Base-by-base conservation (phyloP, 495 filamentous ascomycete species). In the Lineolata rhizophorae region DNA sequence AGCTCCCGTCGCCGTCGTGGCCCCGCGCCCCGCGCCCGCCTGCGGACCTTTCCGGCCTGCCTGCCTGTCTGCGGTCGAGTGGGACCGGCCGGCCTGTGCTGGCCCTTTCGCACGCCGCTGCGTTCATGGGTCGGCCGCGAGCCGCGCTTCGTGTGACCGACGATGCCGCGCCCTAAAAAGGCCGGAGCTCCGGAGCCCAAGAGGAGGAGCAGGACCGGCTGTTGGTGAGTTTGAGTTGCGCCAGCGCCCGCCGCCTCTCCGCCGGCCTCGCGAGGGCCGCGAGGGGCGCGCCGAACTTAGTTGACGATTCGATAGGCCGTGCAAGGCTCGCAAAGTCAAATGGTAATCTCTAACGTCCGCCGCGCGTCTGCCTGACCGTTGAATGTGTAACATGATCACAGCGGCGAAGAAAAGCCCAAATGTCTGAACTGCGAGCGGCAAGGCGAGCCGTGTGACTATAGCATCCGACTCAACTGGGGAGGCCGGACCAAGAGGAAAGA, bases 261-360 rank as follows among this genome's bases (percentile, higher is more conserved):
- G 14, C 9, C 8, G 16, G 27, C 8, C 6, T 8, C 10, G 16
- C 16, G 8, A 6, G 6, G 10, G 8, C 16, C 5, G 14, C 10
- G 28, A 6, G 10, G 22, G 22, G 22, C 8, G 22, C 8, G 12
- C 22, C 22, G 22, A 8, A 8, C 22, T 8, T 26, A 3, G 22
- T 12, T 26, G 22, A 26, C 22, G 28, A 8, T 30, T 8, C 19
- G 15, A 2, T 35, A 82, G 76, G 73, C 75, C 73, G 14, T 90
- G 80, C 56, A 90, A 90, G 52, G 65, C 70, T 33, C 64, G 76
- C 32, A 91, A 85, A 49, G 71, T 87, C 39, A 87, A 91, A 58
- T 87, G 80, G 64, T 65, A 56, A 43, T 41, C n/a, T 20, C 17
- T 11, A 8, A 8, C 22, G 12, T 25, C 22, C 20, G 19, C 29